phyloP scores from a whole-genome alignment of 2,329 filamentous ascomycete genomes.

The Coleophoma crateriformis region DNA sequence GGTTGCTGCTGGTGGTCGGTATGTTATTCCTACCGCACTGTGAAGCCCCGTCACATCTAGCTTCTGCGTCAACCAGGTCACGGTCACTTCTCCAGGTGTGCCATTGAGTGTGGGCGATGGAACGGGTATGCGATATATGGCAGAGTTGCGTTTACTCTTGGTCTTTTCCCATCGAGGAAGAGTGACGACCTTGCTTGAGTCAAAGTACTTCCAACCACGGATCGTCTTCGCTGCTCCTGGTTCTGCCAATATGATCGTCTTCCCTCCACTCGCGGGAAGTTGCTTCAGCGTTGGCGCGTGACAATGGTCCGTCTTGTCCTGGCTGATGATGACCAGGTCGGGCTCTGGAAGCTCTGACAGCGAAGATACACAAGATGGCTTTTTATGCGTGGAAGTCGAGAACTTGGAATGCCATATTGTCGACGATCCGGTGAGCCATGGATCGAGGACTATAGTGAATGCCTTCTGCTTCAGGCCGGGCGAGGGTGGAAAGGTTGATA shows the following conservation, averaged over 20 bases:
- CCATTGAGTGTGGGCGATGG: conserved; percentile 46
- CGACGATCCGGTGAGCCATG: conserved; percentile 60
- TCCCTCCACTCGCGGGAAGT: conserved; percentile 45
- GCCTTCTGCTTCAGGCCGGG: conserved; percentile 34
- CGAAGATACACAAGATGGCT: conserved; percentile 50
- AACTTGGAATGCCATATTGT: conserved; percentile 56
- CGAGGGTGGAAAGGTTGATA: conserved; percentile 31
- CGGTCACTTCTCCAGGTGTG: conserved; percentile 60
- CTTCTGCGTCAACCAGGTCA: conserved; percentile 60
- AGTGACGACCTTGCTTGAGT: conserved; percentile 38
- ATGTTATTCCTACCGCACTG: conserved; percentile 67
- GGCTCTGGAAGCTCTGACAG: conserved; percentile 46
- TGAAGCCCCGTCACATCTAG: conserved; percentile 56
- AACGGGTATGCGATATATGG: conserved; percentile 39
- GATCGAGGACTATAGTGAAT: conserved; percentile 67
- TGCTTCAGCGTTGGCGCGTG: conserved; percentile 64
- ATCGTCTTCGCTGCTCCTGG: conserved; percentile 61
- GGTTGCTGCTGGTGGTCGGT: conserved; percentile 39
- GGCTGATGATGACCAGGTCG: conserved; percentile 53
- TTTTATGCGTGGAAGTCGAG: conserved; percentile 50
- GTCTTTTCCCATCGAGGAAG: conserved; percentile 42
- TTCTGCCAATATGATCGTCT: conserved; percentile 61
- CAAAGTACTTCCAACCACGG: conserved; percentile 63
- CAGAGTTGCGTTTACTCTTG: conserved; percentile 19
- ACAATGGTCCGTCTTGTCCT: conserved; percentile 64